These are phyloP conservation scores for Solanum dulcamara DNA, from an alignment of 257 asterid genomes.

Conservation along the genomic window DNA sequence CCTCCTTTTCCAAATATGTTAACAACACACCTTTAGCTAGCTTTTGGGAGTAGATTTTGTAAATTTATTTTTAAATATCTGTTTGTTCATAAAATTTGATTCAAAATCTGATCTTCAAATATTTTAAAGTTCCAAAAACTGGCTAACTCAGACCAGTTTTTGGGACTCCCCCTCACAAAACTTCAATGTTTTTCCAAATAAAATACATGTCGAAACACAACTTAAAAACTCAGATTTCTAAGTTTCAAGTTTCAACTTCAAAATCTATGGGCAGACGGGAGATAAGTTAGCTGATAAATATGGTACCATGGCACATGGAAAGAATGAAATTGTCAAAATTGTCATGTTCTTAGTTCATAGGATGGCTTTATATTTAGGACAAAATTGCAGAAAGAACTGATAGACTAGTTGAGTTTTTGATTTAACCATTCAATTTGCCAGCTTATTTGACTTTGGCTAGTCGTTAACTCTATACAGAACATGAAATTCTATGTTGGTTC, in stretches of 20 bases:
- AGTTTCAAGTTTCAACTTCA: background rate
- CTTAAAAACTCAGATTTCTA: background rate
- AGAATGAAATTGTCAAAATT: background rate
- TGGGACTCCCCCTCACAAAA: background rate
- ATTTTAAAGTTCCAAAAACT: no score
- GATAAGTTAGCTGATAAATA: background rate
- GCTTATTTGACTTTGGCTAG: background rate
- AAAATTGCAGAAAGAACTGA: background rate
- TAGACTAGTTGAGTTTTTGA: background rate
- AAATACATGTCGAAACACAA: background rate
- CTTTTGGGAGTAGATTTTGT: background rate
- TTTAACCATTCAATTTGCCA: background rate
- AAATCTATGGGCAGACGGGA: background rate
- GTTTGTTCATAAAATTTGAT: background rate
- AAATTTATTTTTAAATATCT: background rate
- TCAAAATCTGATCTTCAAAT: background rate
- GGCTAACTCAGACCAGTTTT: background rate
- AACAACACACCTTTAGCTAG: background rate
- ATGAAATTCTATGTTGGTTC: background rate
- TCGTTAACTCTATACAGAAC: background rate
- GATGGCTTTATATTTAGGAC: background rate
- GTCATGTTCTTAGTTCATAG: background rate
- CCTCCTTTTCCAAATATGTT: background rate
- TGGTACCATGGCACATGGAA: background rate
- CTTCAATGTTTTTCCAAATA: background rate